Evolutionary conservation across 176 grass and related monocot species (phyloP), one percentile per base, ranked within the genome.

Genomic region (Oryza brachyantha): DNA sequence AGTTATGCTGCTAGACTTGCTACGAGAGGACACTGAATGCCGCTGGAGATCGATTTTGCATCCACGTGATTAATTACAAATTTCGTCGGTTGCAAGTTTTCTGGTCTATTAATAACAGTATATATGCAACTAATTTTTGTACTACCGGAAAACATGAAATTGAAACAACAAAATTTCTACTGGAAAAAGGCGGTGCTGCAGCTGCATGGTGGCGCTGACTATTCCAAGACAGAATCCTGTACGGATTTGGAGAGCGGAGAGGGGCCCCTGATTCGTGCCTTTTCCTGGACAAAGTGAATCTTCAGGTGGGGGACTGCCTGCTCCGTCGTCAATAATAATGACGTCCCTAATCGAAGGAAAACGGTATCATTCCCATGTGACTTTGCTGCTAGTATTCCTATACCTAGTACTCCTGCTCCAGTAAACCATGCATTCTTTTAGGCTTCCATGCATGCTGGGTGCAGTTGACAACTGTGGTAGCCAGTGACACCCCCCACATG

Each of bases 191-290:
- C 22, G 35, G 11, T 43, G 41, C 12, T 43, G 41, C 12, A 43
- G n/a, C n/a, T n/a, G n/a, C n/a, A n/a, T n/a, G n/a, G n/a, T 17
- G 22, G 22, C 65, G 10, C 35, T 1, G 3, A 24, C 32, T 42
- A 40, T 85, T 66, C 32, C 46, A 41, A 27, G 74, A 17, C 58
- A 79, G 32, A 59, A 42, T 36, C 62, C 70, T 42, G 63, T 38
- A 29, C 66, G 13, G 29, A n/a, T 9, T 12, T 8, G 66, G 35
- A 42, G 50, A 69, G 36, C 36, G 11, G n/a, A n/a, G n/a, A n/a
- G n/a, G n/a, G 70, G 13, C 63, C 74, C 75, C 75, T 42, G 39
- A 85, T 73, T 79, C 75, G 34, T 54, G 45, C 42, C 64, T 76
- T 61, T 11, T 84, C 52, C 40, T 29, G 40, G 55, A 71, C 65